phyloP scores from a whole-genome alignment of 345 rosid genomes.

The Populus nigra region DNA sequence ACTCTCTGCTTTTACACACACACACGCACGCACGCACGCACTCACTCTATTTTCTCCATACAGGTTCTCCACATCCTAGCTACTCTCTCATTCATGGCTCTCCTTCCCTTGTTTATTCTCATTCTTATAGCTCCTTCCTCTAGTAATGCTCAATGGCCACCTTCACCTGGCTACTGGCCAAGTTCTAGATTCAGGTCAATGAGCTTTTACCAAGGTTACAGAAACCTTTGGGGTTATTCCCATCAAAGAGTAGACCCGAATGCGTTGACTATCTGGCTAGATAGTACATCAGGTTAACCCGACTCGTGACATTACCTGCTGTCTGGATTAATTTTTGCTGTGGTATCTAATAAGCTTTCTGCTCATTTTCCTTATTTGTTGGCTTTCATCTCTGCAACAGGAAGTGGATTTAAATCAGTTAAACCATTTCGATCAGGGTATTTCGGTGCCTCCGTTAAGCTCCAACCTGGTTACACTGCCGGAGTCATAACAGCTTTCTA shows the following conservation, averaged over 20 bases:
- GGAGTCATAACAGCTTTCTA: constrained; percentile 94
- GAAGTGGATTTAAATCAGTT: constrained; percentile 94
- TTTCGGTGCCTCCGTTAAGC: constrained; percentile 81
- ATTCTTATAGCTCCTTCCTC: constrained; percentile 36
- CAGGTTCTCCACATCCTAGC: constrained; percentile 1
- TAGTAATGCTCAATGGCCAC: constrained; percentile 62
- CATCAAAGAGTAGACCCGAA: constrained; percentile 67
- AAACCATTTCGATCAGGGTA: constrained; percentile 86
- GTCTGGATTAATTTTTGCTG: not conserved
- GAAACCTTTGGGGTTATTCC: constrained; percentile 88
- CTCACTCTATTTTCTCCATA: constrained; percentile 25
- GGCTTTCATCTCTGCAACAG: constrained; percentile 24
- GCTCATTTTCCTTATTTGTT: not conserved
- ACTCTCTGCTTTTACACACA: constrained; percentile 39
- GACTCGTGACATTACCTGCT: not conserved
- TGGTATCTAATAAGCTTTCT: constrained; percentile 2
- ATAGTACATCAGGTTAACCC: constrained; percentile 60
- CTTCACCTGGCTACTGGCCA: constrained; percentile 95
- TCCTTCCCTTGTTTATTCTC: constrained; percentile 34
- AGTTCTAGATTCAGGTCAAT: constrained; percentile 66
- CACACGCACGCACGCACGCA: constrained; percentile 29
- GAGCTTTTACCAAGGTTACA: constrained; percentile 66
- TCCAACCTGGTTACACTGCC: constrained; percentile 92
- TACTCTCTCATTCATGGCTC: constrained; percentile 25
- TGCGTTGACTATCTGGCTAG: constrained; percentile 87